phyloP scores from a whole-genome alignment of 2,329 filamentous ascomycete genomes.

The Fusarium sp. region DNA sequence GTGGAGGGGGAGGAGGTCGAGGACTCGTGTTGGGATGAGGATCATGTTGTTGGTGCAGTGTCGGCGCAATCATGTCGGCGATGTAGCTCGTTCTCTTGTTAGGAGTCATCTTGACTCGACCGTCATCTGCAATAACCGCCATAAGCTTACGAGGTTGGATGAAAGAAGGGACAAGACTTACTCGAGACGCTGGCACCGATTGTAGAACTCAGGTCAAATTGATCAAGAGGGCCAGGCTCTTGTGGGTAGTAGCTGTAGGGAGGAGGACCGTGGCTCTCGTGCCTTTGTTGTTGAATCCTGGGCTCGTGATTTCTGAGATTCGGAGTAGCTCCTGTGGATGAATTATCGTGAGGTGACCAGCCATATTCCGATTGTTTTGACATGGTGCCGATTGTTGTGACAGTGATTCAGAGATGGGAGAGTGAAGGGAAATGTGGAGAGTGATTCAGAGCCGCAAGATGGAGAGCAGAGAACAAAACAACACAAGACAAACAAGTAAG shows the following conservation, averaged over 20 bases:
- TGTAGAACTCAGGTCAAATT: not conserved
- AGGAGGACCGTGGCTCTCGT: not conserved
- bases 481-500: not conserved
- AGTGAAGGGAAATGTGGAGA: not conserved
- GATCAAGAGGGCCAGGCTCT: not conserved
- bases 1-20: constrained; percentile 52
- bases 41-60: not conserved
- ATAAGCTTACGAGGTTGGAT: not conserved
- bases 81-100: not conserved
- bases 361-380: not conserved
- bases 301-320: not conserved
- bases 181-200: not conserved
- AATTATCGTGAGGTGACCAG: not conserved
- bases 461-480: not conserved
- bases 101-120: not conserved
- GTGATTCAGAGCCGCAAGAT: not conserved
- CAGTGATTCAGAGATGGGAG: not conserved
- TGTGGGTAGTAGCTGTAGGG: not conserved
- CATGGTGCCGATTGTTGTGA: not conserved
- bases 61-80: not conserved
- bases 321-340: not conserved
- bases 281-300: not conserved
- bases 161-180: not conserved
- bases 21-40: not conserved
- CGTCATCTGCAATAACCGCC: not conserved